These are phyloP conservation scores for Aspergillus calidoustus DNA, from an alignment of 2,329 filamentous ascomycete species.

Conservation along the genomic window DNA sequence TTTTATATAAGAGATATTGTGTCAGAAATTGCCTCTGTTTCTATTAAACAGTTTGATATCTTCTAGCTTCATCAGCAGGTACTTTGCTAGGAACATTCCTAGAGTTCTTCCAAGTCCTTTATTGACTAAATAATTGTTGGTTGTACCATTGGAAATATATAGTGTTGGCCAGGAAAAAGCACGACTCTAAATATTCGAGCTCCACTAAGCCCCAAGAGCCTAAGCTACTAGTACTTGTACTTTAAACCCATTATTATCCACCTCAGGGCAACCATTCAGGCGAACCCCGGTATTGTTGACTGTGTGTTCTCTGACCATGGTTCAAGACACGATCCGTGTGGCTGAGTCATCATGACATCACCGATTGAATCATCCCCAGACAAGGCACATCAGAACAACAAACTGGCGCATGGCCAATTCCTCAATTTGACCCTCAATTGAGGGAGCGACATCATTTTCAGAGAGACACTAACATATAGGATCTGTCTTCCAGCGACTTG, in stretches of 20 bases:
- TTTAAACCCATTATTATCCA: too few relatives aligned
- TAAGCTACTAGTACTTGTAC: too few relatives aligned
- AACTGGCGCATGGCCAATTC: background rate
- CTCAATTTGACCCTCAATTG: background rate
- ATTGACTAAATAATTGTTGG: too few relatives aligned
- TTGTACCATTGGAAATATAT: too few relatives aligned
- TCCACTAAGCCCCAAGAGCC: too few relatives aligned
- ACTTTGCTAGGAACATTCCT: too few relatives aligned
- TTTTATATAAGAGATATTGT: background rate
- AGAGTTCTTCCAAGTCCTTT: too few relatives aligned
- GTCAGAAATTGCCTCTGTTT: background rate
- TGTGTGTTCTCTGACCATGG: background rate
- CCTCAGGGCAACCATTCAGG: too few relatives aligned
- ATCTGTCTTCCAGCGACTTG: background rate
- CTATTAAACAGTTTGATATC: background rate
- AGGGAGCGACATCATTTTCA: background rate
- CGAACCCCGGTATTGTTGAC: background rate
- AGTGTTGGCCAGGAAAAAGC: too few relatives aligned
- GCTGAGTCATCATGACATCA: conserved; percentile 20
- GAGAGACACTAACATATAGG: background rate
- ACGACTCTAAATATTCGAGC: too few relatives aligned
- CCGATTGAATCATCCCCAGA: background rate
- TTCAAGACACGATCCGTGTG: background rate
- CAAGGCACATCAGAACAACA: conserved; percentile 3
- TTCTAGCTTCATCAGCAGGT: background rate